Evolutionary conservation across 2,329 filamentous ascomycete genomes (phyloP).

Genomic region (Plectosphaerella cucumerina): DNA sequence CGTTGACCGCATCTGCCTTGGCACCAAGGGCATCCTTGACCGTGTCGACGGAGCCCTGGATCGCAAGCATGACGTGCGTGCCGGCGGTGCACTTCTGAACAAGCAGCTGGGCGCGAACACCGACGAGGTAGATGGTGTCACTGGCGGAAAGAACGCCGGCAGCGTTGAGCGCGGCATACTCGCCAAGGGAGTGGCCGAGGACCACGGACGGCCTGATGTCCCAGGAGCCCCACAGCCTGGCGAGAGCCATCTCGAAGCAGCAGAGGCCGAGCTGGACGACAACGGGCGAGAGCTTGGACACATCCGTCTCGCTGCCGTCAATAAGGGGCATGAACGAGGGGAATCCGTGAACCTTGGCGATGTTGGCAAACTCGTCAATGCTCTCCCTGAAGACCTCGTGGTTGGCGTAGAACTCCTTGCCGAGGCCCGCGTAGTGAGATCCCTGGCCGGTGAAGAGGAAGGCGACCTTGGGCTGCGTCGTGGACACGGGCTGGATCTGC

Average conservation of each 20-base stretch:
- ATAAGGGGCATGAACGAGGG: conserved; percentile 52
- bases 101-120: conserved; percentile 61
- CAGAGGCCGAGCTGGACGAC: conserved; percentile 50
- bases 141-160: conserved; percentile 67
- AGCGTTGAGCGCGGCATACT: conserved; percentile 68
- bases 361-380: conserved; percentile 52
- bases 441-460: conserved; percentile 57
- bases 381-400: conserved; percentile 44
- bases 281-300: conserved; percentile 43
- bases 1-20: conserved; percentile 33
- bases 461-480: conserved; percentile 41
- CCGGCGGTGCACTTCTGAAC: conserved; percentile 60
- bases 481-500: conserved; percentile 36
- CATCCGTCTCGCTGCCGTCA: conserved; percentile 33
- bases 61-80: conserved; percentile 57
- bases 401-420: conserved; percentile 44
- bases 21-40: conserved; percentile 48
- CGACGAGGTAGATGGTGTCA: conserved; percentile 70
- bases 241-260: conserved; percentile 54
- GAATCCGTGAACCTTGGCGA: conserved; percentile 45
- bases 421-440: conserved; percentile 47
- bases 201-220: conserved; percentile 51
- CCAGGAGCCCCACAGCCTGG: conserved; percentile 52
- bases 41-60: conserved; percentile 43
- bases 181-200: conserved; percentile 62